Percentiles rank a stretch among this genome's conserved stretches.
Evolutionary conservation across 352 stramenopile species (phyloP).

Genomic region (Phytophthora agathidicida): DNA sequence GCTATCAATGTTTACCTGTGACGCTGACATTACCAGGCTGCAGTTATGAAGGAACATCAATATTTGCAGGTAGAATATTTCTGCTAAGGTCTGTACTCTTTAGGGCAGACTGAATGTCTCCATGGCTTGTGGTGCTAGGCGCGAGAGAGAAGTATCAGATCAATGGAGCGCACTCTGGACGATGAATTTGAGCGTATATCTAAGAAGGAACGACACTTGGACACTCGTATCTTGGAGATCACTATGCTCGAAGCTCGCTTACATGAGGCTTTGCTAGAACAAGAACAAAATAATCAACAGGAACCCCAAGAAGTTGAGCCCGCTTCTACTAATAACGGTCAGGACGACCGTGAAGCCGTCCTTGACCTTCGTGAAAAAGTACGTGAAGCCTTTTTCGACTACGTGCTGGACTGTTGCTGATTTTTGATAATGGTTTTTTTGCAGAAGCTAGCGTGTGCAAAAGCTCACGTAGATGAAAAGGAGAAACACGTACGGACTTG

Average conservation of each 20-base stretch:
- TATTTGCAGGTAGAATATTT: constrained; percentile 33
- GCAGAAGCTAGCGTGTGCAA: constrained; percentile 27
- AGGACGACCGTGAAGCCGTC: constrained; percentile 26
- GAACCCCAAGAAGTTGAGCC: constrained; percentile 3
- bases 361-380: constrained; percentile 43
- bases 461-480: constrained; percentile 22
- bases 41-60: constrained; percentile 39
- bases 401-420: neutral
- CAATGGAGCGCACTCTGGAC: constrained; percentile 39
- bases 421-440: neutral
- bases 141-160: constrained; percentile 39
- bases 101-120: too few relatives aligned
- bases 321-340: constrained; percentile 3
- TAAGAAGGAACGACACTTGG: constrained; percentile 43
- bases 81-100: neutral
- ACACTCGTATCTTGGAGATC: constrained; percentile 47
- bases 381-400: neutral
- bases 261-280: constrained; percentile 42
- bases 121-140: constrained; percentile 23
- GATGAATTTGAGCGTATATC: constrained; percentile 35
- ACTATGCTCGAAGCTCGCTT: constrained; percentile 47
- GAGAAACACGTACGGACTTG: constrained; percentile 37
- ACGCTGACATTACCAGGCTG: constrained; percentile 23
- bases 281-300: neutral
- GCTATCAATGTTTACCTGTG: neutral